Evolutionary conservation across 306 rosid genomes (phyloP).

Genomic region (Cicer yamashitae): DNA sequence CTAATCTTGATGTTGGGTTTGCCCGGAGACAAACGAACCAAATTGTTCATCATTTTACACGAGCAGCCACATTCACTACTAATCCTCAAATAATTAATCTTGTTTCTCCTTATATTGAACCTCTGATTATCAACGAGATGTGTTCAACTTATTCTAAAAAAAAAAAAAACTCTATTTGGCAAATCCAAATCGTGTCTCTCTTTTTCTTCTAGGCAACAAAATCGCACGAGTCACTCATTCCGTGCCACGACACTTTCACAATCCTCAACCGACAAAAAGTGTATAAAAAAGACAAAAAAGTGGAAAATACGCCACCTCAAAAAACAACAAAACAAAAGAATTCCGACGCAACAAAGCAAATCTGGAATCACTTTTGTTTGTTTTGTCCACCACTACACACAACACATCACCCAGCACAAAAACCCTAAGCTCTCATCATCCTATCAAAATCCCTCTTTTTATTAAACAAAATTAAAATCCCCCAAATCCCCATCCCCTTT

Average conservation of each 20-base stretch:
- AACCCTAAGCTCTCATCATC: constrained; percentile 36
- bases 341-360: not conserved
- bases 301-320: too few relatives aligned
- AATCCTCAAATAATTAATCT: too few relatives aligned
- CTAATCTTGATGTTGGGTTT: too few relatives aligned
- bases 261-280: not conserved
- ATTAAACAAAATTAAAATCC: constrained; percentile 38
- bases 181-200: too few relatives aligned
- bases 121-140: too few relatives aligned
- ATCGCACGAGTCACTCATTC: not conserved
- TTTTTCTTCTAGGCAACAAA: not conserved
- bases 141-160: too few relatives aligned
- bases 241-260: not conserved
- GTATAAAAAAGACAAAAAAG: not conserved
- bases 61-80: too few relatives aligned
- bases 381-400: constrained; percentile 17
- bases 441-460: constrained; percentile 9
- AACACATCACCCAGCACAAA: not conserved
- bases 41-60: too few relatives aligned
- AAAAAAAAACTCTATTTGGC: too few relatives aligned
- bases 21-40: too few relatives aligned
- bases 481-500: constrained; percentile 49
- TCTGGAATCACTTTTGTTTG: constrained; percentile 18
- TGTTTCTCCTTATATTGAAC: too few relatives aligned
- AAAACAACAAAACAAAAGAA: not conserved